Conservation (phyloP, 2,329 filamentous ascomycete genomes). For the Colletotrichum agaves region DNA sequence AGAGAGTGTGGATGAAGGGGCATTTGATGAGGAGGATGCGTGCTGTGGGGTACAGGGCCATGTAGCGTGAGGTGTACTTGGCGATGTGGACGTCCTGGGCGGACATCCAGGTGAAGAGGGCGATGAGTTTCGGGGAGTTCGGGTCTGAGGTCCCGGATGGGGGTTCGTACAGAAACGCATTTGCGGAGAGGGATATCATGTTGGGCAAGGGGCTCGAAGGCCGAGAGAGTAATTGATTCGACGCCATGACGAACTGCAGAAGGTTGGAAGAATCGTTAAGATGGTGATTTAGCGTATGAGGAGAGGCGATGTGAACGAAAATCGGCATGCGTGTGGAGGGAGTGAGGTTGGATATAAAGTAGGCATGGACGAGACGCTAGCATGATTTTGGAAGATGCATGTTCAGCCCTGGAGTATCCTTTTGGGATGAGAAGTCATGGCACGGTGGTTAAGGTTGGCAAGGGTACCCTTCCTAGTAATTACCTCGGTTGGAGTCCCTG, state of each 20-base stretch:
- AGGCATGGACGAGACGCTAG: slow-evolving; percentile 30
- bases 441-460: slow-evolving; percentile 11
- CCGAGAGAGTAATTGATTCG: slow-evolving; percentile 38
- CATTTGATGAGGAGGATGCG: slow-evolving; percentile 59
- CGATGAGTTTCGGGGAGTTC: slow-evolving; percentile 55
- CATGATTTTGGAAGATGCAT: slow-evolving; percentile 1
- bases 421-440: slow-evolving; percentile 23
- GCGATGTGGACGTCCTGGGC: slow-evolving; percentile 61
- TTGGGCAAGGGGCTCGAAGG: slow-evolving; percentile 44
- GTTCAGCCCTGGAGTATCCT: slow-evolving; percentile 16
- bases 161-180: slow-evolving; percentile 51
- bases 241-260: slow-evolving; percentile 41
- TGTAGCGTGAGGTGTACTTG: slow-evolving; percentile 62
- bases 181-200: slow-evolving; percentile 52
- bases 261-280: neutral
- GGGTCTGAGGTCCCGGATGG: slow-evolving; percentile 17
- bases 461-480: slow-evolving; percentile 15
- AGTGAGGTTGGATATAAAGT: slow-evolving; percentile 23
- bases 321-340: neutral
- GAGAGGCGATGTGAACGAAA: neutral
- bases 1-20: slow-evolving; percentile 50
- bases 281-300: neutral
- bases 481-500: slow-evolving; percentile 19
- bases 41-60: slow-evolving; percentile 55
- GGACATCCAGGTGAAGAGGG: slow-evolving; percentile 63